These are phyloP conservation scores for Aspergillus nidulans DNA, from an alignment of 495 filamentous ascomycete genomes.

Conservation along the genomic window DNA sequence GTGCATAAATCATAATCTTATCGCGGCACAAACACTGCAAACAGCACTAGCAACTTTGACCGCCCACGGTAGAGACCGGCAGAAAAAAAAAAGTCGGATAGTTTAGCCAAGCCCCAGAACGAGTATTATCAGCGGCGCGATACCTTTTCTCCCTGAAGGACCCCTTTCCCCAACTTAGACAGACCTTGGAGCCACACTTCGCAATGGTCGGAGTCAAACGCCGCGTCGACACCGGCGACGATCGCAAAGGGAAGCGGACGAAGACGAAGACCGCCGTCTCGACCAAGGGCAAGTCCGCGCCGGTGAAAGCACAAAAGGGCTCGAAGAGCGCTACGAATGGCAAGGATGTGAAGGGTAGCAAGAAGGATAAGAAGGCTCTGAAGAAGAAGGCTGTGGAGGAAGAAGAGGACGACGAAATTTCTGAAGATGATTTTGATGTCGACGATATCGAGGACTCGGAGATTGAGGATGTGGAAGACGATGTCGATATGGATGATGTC, in stretches of 20 bases:
- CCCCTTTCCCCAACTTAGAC: not conserved
- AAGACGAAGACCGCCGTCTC: conserved; percentile 39
- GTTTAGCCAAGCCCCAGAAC: not conserved
- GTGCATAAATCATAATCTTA: not conserved
- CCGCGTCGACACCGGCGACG: conserved; percentile 37
- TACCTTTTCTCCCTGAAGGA: not conserved
- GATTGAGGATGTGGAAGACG: conserved; percentile 30
- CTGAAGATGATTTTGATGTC: conserved; percentile 39
- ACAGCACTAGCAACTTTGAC: not conserved
- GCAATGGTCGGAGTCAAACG: conserved; percentile 45
- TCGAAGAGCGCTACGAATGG: conserved; percentile 24
- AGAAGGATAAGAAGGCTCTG: conserved; percentile 33
- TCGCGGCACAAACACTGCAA: conserved; percentile 1
- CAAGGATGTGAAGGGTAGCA: conserved; percentile 23
- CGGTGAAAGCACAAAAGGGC: conserved; percentile 25
- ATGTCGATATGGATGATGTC: conserved; percentile 35
- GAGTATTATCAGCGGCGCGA: not conserved
- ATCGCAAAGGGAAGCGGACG: conserved; percentile 46
- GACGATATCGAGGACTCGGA: conserved; percentile 41
- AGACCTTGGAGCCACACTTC: not conserved
- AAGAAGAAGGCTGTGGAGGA: conserved; percentile 32
- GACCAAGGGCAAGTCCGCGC: conserved; percentile 31
- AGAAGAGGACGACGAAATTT: conserved; percentile 28
- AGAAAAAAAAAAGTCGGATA: conserved; percentile 10
- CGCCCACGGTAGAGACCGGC: not conserved